Evolutionary conservation across 495 filamentous ascomycete genomes (phyloP), one percentile per base, ranked within the genome.

Genomic region (Friedmanniomyces endolithicus): DNA sequence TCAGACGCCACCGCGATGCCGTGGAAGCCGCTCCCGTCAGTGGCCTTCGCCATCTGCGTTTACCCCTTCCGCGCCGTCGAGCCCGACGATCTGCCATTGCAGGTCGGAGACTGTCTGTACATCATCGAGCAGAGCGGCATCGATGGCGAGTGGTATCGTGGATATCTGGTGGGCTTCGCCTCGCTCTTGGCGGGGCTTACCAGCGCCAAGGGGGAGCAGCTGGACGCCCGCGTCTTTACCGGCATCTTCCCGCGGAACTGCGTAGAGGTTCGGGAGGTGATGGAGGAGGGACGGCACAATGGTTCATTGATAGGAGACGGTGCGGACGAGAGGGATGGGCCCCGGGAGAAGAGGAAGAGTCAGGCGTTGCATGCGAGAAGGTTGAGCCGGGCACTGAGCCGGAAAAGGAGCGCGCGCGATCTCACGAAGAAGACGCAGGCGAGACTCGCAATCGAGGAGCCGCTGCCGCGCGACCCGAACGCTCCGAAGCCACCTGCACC

Each of bases 61-160:
- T 90, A 89, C 67, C 92, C 92, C 29, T 98, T 97, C 71, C 78
- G 82, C 55, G 85, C 92, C 46, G 83, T 85, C 31, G 84, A 81
- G 54, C 82, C 90, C 27, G 87, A 87, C 62, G 92, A 98, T 69
- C 81, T 98, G n/a, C 90, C 92, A 14, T 80, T 98, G 63, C 88
- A 98, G 70, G 83, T 98, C 25, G 92, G 92, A 65, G 92, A 98
- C 76, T 92, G 97, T 69, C 75, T 98, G 50, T 98, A 98, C 70
- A 94, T 98, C 53, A 95, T 98, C 65, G 92, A 98, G 72, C 87
- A 95, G 69, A 83, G 84, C n/a, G 90, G 89, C 2, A 70, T 68
- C 22, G 78, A 94, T 70, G 85, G 83, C 58, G 78, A 87, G 64
- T 98, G 94, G 94, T 89, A 86, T 64, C 83, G 92, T 16, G 92